phyloP scores from a whole-genome alignment of 2,329 filamentous ascomycete genomes.

The Verticillium zaregamsianum region DNA sequence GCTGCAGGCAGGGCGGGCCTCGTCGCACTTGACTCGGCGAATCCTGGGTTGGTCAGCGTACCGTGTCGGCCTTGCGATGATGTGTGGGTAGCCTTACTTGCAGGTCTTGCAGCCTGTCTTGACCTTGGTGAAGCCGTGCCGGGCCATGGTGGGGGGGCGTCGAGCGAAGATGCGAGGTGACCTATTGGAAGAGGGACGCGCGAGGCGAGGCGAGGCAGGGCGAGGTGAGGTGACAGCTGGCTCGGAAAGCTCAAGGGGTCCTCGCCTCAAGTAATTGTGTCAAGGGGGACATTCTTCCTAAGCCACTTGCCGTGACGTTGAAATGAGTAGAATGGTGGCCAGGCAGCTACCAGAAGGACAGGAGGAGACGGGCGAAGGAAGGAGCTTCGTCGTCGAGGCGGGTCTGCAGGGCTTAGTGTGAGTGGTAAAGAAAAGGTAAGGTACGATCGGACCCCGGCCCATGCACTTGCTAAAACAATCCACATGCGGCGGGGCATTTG shows the following conservation, averaged over 20 bases:
- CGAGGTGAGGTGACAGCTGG: too few relatives aligned
- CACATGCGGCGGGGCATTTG: constrained; percentile 2
- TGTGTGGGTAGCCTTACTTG: constrained; percentile 14
- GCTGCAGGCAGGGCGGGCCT: constrained; percentile 20
- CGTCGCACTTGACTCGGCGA: constrained; percentile 27
- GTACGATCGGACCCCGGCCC: not conserved
- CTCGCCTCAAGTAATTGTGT: constrained; percentile 2
- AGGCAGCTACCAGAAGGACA: not conserved
- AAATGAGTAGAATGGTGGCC: not conserved
- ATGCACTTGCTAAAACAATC: not conserved
- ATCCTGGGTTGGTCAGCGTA: constrained; percentile 10
- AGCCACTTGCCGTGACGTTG: not conserved
- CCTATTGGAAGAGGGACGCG: not conserved
- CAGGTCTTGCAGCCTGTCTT: constrained; percentile 17
- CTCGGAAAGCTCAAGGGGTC: not conserved
- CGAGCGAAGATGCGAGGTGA: constrained; percentile 3
- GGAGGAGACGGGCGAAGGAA: not conserved
- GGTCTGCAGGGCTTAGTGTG: not conserved
- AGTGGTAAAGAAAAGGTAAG: not conserved
- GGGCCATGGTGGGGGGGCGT: constrained; percentile 3
- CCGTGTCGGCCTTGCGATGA: not conserved
- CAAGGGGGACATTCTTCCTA: not conserved
- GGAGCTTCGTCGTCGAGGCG: not conserved
- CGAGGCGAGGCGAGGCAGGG: not conserved
- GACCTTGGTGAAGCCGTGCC: constrained; percentile 10